Conservation (phyloP, 2,329 filamentous ascomycete species). For the Aureobasidium subglaciale region DNA sequence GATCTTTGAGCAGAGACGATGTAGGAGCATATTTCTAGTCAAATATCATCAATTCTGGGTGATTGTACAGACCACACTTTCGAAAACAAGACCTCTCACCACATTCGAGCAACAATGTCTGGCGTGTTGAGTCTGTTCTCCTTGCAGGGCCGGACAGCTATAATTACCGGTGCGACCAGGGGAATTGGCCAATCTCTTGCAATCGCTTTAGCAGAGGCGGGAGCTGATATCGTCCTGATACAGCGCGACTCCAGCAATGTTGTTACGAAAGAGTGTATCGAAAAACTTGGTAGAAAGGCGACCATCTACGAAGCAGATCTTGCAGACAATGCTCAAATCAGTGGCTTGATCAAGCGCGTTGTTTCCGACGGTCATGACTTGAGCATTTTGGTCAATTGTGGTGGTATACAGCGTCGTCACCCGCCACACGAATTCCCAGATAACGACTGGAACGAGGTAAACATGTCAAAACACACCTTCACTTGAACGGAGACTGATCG, state of each 20-base stretch:
- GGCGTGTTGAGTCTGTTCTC: constrained; percentile 36
- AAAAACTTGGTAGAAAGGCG: constrained; percentile 58
- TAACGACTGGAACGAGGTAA: constrained; percentile 37
- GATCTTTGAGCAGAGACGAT: too few species aligned
- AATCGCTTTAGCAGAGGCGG: constrained; percentile 37
- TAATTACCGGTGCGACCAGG: constrained; percentile 37
- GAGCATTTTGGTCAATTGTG: constrained; percentile 26
- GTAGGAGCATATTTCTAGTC: too few species aligned
- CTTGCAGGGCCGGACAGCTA: constrained; percentile 35
- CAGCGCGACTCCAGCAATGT: constrained; percentile 50
- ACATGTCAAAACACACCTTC: neutral
- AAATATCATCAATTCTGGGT: too few species aligned
- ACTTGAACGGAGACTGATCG: neutral
- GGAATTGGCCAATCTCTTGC: constrained; percentile 40
- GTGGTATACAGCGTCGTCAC: constrained; percentile 24
- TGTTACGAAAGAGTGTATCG: constrained; percentile 54
- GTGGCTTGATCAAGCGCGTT: constrained; percentile 41
- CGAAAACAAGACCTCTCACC: too few species aligned
- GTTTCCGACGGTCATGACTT: constrained; percentile 20
- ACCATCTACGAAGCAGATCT: constrained; percentile 67
- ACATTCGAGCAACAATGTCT: constrained; percentile 26
- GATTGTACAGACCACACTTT: neutral
- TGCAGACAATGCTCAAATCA: constrained; percentile 51
- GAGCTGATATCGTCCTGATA: constrained; percentile 27
- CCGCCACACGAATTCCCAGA: constrained; percentile 25